Conservation (phyloP, 202 grass and related monocot species). For the Saccharum hybrid region DNA sequence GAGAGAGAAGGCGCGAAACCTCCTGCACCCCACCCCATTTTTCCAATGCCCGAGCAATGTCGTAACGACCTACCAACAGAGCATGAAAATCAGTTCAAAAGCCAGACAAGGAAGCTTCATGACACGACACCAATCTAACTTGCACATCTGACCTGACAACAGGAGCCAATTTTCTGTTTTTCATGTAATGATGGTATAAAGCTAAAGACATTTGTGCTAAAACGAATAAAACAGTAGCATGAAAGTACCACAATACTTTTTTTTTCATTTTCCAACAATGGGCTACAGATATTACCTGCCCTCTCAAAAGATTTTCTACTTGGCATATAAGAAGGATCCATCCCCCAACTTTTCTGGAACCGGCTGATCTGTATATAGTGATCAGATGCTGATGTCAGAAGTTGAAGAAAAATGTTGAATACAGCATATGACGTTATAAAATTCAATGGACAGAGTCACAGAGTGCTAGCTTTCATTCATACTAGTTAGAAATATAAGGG, state of each 20-base stretch:
- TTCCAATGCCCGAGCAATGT: conserved; percentile 94
- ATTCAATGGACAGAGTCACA: background rate
- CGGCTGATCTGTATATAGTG: conserved; percentile 59
- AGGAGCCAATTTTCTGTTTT: background rate
- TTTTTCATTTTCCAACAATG: background rate
- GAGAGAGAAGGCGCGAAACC: conserved; percentile 84
- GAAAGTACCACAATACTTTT: background rate
- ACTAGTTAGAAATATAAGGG: background rate
- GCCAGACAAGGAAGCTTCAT: background rate
- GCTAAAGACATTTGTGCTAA: background rate
- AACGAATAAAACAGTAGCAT: background rate
- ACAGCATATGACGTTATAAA: background rate
- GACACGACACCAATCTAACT: background rate
- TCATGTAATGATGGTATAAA: background rate
- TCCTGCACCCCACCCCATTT: conserved; percentile 93
- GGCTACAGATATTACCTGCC: conserved; percentile 55
- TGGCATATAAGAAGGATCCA: conserved; percentile 89
- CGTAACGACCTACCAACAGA: conserved; percentile 63
- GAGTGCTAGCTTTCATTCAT: background rate
- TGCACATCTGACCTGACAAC: background rate
- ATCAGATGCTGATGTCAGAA: conserved; percentile 37
- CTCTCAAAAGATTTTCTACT: conserved; percentile 93
- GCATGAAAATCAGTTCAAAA: conserved; percentile 4
- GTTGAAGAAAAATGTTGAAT: conserved; percentile 19
- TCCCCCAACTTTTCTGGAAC: conserved; percentile 94